Evolutionary conservation across 73 alveolate species (phyloP), one percentile per base, ranked within the genome.

Genomic region (Paramecium octaurelia): DNA sequence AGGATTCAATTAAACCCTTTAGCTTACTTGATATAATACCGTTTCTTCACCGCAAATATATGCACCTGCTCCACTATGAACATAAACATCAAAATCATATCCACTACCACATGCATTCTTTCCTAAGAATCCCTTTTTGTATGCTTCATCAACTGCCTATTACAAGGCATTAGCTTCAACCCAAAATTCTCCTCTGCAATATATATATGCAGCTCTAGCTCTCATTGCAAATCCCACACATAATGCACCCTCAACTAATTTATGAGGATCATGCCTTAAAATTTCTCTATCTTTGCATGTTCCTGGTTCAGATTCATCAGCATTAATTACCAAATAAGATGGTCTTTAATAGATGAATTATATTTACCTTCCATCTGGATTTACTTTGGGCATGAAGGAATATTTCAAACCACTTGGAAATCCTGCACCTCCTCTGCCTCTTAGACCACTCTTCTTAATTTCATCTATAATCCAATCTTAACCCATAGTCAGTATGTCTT

Each of bases 381-480:
- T 96, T 20, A 89, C 94, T 85, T 96, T 96, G 20, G 99, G 99
- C 99, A 96, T 96, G 93, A 96, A 96, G 20, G 97, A 94, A 95
- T 96, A 96, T 59, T 96, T 96, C 23, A 96, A 92, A 20, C 99
- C 99, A 12, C 98, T 95, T 36, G 98, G 98, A 94, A 96, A 96
- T 42, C 99, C 99, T 12, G 99, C 99, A 18, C 99, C 99, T 11
- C 99, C 99, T 92, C 99, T 92, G 2, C 99, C 99, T 88, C 99
- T 92, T 27, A 96, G 94, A 16, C 99, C 99, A 29, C 97, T 93
- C 50, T 95, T 95, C 83, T 96, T 96, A 59, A 96, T 96, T 86
- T 96, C 98, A 80, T 96, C 97, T 29, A 96, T 95, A 24, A 96
- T 94, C 99, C 99, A 96, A 83, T 96, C 99, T 59, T 96, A 95